Evolutionary conservation across 2,329 filamentous ascomycete genomes (phyloP).

Genomic region (Tolypocladium ovalisporum): DNA sequence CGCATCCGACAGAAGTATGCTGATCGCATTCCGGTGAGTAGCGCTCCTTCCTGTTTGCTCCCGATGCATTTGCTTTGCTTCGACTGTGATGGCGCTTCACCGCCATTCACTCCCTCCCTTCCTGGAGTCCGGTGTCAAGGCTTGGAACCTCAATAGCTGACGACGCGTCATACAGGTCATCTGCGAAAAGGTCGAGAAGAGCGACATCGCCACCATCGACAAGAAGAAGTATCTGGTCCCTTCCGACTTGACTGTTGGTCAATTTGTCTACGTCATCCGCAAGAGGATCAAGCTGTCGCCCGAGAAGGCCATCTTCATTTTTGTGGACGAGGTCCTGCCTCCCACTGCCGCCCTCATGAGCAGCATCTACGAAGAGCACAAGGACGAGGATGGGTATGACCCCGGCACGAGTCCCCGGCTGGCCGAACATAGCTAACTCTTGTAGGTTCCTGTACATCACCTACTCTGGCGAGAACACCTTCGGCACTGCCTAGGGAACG

Average conservation of each 20-base stretch:
- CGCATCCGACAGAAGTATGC: constrained; percentile 98
- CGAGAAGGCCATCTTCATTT: constrained; percentile 99
- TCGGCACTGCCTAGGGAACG: constrained; percentile 42
- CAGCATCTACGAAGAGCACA: constrained; percentile 99
- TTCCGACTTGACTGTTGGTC: constrained; percentile 92
- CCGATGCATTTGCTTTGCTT: neutral
- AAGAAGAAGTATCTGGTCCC: constrained; percentile 99
- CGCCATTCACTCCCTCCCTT: neutral
- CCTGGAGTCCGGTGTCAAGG: neutral
- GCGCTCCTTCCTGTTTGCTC: neutral
- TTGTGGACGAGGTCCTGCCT: constrained; percentile 95
- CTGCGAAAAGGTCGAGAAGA: constrained; percentile 99
- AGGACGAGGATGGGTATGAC: constrained; percentile 61
- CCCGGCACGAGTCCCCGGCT: neutral
- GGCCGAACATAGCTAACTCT: neutral
- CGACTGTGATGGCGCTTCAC: neutral
- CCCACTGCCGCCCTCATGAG: constrained; percentile 97
- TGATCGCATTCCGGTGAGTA: constrained; percentile 90
- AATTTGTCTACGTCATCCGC: constrained; percentile 99
- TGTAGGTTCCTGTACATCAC: constrained; percentile 93
- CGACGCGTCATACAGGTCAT: constrained; percentile 58
- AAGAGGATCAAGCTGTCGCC: constrained; percentile 99
- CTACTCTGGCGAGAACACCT: constrained; percentile 99
- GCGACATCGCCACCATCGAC: constrained; percentile 98
- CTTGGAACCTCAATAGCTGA: neutral